Base-by-base conservation (phyloP, 495 filamentous ascomycete genomes). In the Hapsidospora chrysogenum region DNA sequence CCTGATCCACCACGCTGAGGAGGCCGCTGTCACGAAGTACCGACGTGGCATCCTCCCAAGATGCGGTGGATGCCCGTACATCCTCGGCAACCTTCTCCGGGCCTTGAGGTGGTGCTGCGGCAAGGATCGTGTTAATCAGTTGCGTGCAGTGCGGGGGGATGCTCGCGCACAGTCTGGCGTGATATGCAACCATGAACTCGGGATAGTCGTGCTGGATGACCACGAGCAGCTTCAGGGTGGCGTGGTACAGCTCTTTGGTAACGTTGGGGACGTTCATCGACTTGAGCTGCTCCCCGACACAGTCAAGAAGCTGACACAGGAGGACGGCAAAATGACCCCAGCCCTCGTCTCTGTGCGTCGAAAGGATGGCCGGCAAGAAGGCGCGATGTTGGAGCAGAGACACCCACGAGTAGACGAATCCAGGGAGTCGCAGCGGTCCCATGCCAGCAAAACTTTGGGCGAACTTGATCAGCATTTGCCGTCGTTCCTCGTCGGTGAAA, bases 181-280 rank as follows among this genome's bases (percentile, higher is more conserved):
- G 80, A 49, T 89, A 80, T 43, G 87, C 80, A 18, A 78, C 77
- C 28, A 96, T 64, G 52, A 93, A 96, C 37, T 92, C 85, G 0
- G 85, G 82, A 55, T 82, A 95, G 50, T 99, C 89, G 43, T 96
- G 89, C 38, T 92, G 79, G 31, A 99, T 61, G 23, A 95, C 68
- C 14, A 89, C 58, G 40, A 96, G 54, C 37, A 92, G 68, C 43
- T 89, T 80, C 17, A 93, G 63, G 6, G 80, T 70, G 2, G 77
- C 84, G 43, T 81, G 76, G 52, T 95, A 96, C 30, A 89, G 68
- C 32, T 84, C 78, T 54, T 82, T 87, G 19, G 75, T 70, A 22
- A 82, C 62, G 22, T 70, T 61, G 2, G 76, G 57, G n/a, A 85
- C 66, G 26, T 70, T 72, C 14, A 72, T 54, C 2, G 76, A 66